Percentiles rank a stretch among this genome's conserved stretches.
Conservation (phyloP, 2,329 filamentous ascomycete genomes). For the Gaeumannomyces tritici region DNA sequence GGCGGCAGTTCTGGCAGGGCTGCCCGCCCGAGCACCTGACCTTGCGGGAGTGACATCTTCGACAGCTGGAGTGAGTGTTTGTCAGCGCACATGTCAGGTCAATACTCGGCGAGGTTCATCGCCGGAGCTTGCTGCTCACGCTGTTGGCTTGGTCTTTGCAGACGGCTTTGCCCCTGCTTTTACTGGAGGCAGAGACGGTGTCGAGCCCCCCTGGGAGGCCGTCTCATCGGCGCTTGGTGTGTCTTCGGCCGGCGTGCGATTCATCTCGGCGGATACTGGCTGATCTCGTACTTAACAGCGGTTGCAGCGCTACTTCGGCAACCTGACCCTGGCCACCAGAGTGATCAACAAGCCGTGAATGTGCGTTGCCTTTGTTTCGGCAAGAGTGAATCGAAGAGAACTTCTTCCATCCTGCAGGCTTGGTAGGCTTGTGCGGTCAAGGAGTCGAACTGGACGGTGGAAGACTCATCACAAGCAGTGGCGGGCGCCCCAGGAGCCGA, state of each 20-base stretch:
- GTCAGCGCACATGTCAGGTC: neutral
- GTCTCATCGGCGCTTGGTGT: neutral
- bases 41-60: constrained; percentile 3
- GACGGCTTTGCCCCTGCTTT: neutral
- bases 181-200: neutral
- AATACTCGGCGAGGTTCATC: too few species aligned
- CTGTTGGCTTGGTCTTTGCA: neutral
- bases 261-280: neutral
- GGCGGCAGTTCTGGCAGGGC: neutral
- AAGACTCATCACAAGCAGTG: neutral
- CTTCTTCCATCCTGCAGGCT: neutral
- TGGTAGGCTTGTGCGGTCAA: neutral
- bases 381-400: neutral
- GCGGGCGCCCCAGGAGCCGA: neutral
- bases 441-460: neutral
- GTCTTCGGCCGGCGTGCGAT: neutral
- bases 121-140: too few species aligned
- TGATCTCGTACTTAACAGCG: too few species aligned
- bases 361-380: neutral
- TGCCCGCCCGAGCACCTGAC: constrained; percentile 3
- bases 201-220: neutral
- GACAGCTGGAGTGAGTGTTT: neutral
- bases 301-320: neutral
- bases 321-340: too few species aligned
- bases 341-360: neutral